A percentile compares a stretch with the other conserved stretches of the same genome.
Conservation (phyloP, 805 yeast genomes). For the Monosporozyma solicola region DNA sequence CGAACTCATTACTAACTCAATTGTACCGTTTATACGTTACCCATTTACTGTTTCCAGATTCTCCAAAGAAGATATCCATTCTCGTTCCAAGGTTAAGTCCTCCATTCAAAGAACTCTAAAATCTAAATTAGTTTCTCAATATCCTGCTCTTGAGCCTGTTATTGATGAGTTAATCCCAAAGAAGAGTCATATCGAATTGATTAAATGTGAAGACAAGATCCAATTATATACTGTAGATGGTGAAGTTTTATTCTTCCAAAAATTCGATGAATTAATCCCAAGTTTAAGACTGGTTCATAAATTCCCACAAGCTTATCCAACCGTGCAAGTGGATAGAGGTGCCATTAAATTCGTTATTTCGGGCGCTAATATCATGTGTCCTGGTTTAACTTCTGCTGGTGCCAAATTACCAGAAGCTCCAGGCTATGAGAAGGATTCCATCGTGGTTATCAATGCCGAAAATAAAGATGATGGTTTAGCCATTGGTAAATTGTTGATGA, state of each 20-base stretch:
- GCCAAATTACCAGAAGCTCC: conserved; percentile 73
- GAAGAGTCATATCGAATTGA: conserved; percentile 67
- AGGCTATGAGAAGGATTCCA: conserved; percentile 44
- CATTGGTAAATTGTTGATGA: conserved; percentile 78
- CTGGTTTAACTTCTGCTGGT: conserved; percentile 82
- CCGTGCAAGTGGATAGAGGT: conserved; percentile 87
- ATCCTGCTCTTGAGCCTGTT: conserved; percentile 62
- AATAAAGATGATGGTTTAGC: conserved; percentile 90
- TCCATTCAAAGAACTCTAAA: conserved; percentile 90
- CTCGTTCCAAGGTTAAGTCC: conserved; percentile 85
- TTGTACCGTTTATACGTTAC: too few relatives aligned
- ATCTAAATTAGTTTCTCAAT: conserved; percentile 61
- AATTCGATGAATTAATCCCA: conserved; percentile 73
- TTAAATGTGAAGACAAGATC: conserved; percentile 86
- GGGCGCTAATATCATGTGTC: conserved; percentile 96
- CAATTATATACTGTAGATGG: conserved; percentile 66
- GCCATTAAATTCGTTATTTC: conserved; percentile 93
- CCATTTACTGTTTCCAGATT: conserved; percentile 34
- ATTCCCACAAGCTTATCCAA: conserved; percentile 76
- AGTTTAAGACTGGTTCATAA: conserved; percentile 66
- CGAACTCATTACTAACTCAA: conserved; percentile 1
- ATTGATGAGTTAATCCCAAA: conserved; percentile 83
- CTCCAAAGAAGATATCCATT: conserved; percentile 77
- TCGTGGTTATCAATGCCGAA: conserved; percentile 81
- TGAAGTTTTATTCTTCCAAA: conserved; percentile 70